Conservation (phyloP, 495 filamentous ascomycete genomes). For the Acidiella bohemica region DNA sequence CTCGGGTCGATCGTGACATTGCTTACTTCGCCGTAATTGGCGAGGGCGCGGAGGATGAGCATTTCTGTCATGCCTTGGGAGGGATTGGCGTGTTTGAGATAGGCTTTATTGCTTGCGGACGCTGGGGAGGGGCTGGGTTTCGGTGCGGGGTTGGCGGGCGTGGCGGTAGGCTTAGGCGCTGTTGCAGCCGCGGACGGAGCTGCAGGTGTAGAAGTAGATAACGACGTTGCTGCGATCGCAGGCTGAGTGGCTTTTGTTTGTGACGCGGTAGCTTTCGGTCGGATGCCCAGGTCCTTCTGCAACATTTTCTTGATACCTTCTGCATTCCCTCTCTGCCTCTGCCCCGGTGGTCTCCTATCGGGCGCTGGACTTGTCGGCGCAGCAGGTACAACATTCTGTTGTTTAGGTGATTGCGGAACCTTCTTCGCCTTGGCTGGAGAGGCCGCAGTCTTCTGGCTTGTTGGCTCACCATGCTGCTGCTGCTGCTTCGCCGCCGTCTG, state of each 20-base stretch:
- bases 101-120: slow-evolving; percentile 42
- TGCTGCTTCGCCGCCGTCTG: slow-evolving; percentile 33
- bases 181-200: slow-evolving; percentile 1
- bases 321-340: slow-evolving; percentile 49
- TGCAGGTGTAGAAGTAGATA: slow-evolving; percentile 7
- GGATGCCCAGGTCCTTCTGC: slow-evolving; percentile 78
- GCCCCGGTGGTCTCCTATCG: slow-evolving; percentile 4
- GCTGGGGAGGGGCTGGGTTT: slow-evolving; percentile 27
- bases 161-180: slow-evolving; percentile 23
- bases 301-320: slow-evolving; percentile 71
- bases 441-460: slow-evolving; percentile 10
- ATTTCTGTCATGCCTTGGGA: slow-evolving; percentile 82
- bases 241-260: slow-evolving; percentile 1
- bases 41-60: slow-evolving; percentile 56
- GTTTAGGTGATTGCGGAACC: slow-evolving; percentile 7
- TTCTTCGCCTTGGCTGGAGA: slow-evolving; percentile 23
- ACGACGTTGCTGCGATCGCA: slow-evolving; percentile 2
- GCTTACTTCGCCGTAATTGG: slow-evolving; percentile 52
- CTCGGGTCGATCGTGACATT: slow-evolving; percentile 82
- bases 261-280: slow-evolving; percentile 9
- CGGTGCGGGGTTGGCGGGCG: slow-evolving; percentile 13
- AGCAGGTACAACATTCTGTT: slow-evolving; percentile 8
- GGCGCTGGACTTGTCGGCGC: slow-evolving; percentile 10
- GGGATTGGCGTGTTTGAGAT: slow-evolving; percentile 83
- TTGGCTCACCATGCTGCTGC: slow-evolving; percentile 21